Evolutionary conservation across 495 filamentous ascomycete genomes (phyloP).

Genomic region (Glonium stellatum): DNA sequence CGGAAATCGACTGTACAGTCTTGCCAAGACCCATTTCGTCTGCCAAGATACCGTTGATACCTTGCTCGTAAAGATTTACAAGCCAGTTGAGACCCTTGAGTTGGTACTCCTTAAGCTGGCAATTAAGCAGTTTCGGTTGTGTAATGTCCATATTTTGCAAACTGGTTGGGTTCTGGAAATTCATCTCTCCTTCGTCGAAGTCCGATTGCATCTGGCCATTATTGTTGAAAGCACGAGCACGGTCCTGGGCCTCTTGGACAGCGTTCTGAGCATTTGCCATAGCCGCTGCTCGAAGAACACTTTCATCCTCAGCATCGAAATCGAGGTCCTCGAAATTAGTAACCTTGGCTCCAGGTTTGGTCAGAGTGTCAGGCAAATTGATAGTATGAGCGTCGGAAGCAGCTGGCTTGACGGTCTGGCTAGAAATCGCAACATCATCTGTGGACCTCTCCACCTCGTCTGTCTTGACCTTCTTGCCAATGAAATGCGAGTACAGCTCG

Average conservation of each 20-base stretch:
- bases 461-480: slow-evolving; percentile 97
- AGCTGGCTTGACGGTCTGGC: slow-evolving; percentile 28
- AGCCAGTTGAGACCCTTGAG: slow-evolving; percentile 98
- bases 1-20: slow-evolving; percentile 96
- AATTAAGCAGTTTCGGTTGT: slow-evolving; percentile 89
- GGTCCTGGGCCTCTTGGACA: slow-evolving; percentile 88
- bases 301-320: slow-evolving; percentile 93
- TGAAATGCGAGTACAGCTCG: slow-evolving; percentile 98
- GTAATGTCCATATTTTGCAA: slow-evolving; percentile 88
- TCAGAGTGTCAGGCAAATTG: slow-evolving; percentile 53
- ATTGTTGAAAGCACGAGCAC: slow-evolving; percentile 86
- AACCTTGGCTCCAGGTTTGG: slow-evolving; percentile 56
- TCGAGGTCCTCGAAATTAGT: slow-evolving; percentile 91
- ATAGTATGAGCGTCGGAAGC: slow-evolving; percentile 44
- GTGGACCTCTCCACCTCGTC: slow-evolving; percentile 82
- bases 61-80: slow-evolving; percentile 97
- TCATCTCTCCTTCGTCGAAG: slow-evolving; percentile 87
- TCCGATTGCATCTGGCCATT: slow-evolving; percentile 47
- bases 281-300: slow-evolving; percentile 69
- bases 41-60: slow-evolving; percentile 97
- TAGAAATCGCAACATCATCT: slow-evolving; percentile 64
- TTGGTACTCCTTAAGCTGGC: slow-evolving; percentile 96
- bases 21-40: slow-evolving; percentile 99
- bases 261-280: slow-evolving; percentile 95
- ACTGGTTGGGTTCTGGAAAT: slow-evolving; percentile 97